Conservation (phyloP, 257 asterid genomes). For the Nyctanthes arbortristis region DNA sequence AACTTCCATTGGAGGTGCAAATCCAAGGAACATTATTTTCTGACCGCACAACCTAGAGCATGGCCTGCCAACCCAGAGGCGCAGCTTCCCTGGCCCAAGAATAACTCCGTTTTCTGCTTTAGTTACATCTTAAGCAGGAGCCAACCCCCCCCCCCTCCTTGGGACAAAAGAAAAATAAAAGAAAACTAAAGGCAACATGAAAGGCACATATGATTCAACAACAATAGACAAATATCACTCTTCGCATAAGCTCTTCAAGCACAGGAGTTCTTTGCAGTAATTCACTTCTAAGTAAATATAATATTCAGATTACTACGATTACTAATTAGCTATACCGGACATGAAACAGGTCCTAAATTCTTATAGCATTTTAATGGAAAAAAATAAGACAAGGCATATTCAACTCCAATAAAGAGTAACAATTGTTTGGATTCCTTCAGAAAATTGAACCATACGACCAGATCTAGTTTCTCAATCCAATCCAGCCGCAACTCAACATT, state of each 20-base stretch:
- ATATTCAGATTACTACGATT: neutral
- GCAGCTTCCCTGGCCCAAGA: neutral
- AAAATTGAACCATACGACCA: neutral
- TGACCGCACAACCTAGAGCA: neutral
- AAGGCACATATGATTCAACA: too few relatives aligned
- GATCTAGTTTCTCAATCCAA: neutral
- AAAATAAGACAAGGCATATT: neutral
- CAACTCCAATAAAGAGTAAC: neutral
- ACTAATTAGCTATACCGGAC: neutral
- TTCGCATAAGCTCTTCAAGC: neutral
- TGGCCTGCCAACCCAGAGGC: neutral
- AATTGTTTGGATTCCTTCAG: neutral
- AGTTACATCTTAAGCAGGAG: neutral
- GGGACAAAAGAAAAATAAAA: too few relatives aligned
- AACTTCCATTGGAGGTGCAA: neutral
- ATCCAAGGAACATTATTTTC: neutral
- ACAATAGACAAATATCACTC: neutral
- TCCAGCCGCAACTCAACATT: neutral
- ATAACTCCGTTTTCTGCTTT: constrained; percentile 6
- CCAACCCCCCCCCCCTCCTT: neutral
- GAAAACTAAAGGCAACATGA: too few relatives aligned
- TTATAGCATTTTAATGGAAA: neutral
- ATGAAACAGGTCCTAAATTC: neutral
- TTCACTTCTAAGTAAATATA: neutral
- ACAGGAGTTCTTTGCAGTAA: neutral